phyloP scores from a whole-genome alignment of 176 grass and related monocot genomes.

The Phoenix dactylifera region DNA sequence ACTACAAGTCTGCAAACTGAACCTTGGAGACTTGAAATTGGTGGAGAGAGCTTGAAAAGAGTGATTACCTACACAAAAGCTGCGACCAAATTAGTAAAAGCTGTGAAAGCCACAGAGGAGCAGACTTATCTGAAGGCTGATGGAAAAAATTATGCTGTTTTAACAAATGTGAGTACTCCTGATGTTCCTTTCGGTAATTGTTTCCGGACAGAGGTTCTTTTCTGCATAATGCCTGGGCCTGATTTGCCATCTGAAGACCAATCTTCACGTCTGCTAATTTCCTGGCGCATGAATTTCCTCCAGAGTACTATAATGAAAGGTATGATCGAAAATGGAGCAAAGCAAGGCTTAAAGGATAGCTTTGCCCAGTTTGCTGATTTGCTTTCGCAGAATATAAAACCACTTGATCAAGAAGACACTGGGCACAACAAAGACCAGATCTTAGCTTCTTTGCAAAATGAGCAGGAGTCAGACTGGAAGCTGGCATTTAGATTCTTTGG shows the following conservation, averaged over 20 bases:
- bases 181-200: slow-evolving; percentile 83
- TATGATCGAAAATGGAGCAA: slow-evolving; percentile 96
- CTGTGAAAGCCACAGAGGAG: slow-evolving; percentile 80
- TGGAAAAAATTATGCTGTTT: slow-evolving; percentile 61
- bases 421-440: slow-evolving; percentile 50
- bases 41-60: slow-evolving; percentile 56
- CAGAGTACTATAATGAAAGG: slow-evolving; percentile 91
- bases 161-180: slow-evolving; percentile 77
- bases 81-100: slow-evolving; percentile 74
- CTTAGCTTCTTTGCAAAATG: slow-evolving; percentile 43
- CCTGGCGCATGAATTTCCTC: slow-evolving; percentile 96
- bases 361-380: slow-evolving; percentile 64
- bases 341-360: slow-evolving; percentile 67
- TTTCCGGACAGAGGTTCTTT: slow-evolving; percentile 86
- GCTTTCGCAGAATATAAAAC: slow-evolving; percentile 56
- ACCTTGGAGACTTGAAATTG: slow-evolving; percentile 50
- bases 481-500: slow-evolving; percentile 64
- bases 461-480: slow-evolving; percentile 50
- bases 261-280: slow-evolving; percentile 65
- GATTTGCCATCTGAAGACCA: slow-evolving; percentile 51
- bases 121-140: slow-evolving; percentile 80
- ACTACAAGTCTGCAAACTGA: slow-evolving; percentile 65
- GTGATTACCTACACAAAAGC: slow-evolving; percentile 64
- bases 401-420: slow-evolving; percentile 42
- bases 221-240: slow-evolving; percentile 61